Evolutionary conservation across 805 yeast species (phyloP).

Genomic region (Candida chilensis): DNA sequence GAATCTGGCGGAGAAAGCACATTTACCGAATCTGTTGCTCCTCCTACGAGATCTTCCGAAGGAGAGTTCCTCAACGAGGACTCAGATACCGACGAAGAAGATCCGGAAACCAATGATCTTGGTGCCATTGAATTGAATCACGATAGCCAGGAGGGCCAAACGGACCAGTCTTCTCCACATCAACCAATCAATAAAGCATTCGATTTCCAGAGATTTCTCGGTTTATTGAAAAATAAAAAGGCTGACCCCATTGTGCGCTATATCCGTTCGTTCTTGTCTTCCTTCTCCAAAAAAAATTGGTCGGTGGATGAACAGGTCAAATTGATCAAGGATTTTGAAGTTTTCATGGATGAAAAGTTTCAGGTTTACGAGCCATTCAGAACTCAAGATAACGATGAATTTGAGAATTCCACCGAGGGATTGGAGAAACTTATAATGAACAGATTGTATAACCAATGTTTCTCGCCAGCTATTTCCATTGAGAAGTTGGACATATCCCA

Average conservation of each 20-base stretch:
- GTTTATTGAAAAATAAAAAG: slow-evolving; percentile 56
- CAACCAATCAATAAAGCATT: too few relatives aligned
- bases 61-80: too few relatives aligned
- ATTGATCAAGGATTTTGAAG: slow-evolving; percentile 67
- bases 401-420: slow-evolving; percentile 79
- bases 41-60: too few relatives aligned
- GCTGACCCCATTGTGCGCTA: slow-evolving; percentile 90
- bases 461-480: slow-evolving; percentile 62
- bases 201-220: slow-evolving; percentile 77
- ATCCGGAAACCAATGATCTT: too few relatives aligned
- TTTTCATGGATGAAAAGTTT: slow-evolving; percentile 60
- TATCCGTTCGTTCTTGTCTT: slow-evolving; percentile 72
- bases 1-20: too few relatives aligned
- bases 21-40: too few relatives aligned
- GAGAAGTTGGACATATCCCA: slow-evolving; percentile 43
- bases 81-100: too few relatives aligned
- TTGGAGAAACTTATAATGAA: slow-evolving; percentile 91
- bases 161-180: too few relatives aligned
- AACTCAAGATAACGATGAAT: slow-evolving; percentile 43
- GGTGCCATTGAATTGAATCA: too few relatives aligned
- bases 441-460: slow-evolving; percentile 66
- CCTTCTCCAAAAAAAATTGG: slow-evolving; percentile 66
- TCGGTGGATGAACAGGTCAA: slow-evolving; percentile 71
- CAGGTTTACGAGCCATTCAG: slow-evolving; percentile 63
- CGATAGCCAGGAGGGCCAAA: too few relatives aligned